Evolutionary conservation across 2,329 filamentous ascomycete species (phyloP).

Genomic region (Whalleya microplaca): DNA sequence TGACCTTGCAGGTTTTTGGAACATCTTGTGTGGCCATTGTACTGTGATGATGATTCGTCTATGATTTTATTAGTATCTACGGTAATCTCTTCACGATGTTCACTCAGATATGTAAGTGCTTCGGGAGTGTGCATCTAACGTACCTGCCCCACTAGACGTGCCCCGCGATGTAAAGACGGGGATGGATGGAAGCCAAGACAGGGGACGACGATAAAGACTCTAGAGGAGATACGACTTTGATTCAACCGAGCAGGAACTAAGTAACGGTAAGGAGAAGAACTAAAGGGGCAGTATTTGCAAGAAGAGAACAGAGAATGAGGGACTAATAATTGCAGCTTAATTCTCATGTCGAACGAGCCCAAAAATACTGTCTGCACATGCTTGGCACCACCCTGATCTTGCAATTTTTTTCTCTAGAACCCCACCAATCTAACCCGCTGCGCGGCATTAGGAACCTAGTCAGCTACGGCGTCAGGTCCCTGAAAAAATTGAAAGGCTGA

Average conservation of each 20-base stretch:
- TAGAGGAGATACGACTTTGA: background rate
- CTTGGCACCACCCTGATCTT: conserved; percentile 12
- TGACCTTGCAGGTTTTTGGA: conserved; percentile 84
- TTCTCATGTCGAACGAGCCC: conserved; percentile 19
- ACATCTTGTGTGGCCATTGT: conserved; percentile 48
- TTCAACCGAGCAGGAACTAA: background rate
- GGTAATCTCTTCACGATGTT: too few relatives aligned
- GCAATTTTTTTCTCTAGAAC: conserved; percentile 4
- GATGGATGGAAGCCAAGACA: conserved; percentile 3
- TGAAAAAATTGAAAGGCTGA: conserved; percentile 14
- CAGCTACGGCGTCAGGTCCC: background rate
- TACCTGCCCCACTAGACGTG: conserved; percentile 26
- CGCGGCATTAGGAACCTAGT: too few relatives aligned
- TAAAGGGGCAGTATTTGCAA: conserved; percentile 9
- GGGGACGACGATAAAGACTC: background rate
- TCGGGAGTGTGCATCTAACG: conserved; percentile 18
- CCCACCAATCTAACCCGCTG: conserved; percentile 4
- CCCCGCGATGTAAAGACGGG: conserved; percentile 23
- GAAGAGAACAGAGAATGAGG: conserved; percentile 21
- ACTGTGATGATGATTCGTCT: conserved; percentile 14
- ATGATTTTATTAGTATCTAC: background rate
- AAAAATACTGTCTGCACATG: conserved; percentile 4
- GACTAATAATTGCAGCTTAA: conserved; percentile 25
- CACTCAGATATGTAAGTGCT: conserved; percentile 11
- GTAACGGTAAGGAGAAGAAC: background rate